Percentiles rank a stretch among this genome's conserved stretches.
These are phyloP conservation scores for Kluyveromyces sp. DNA, from an alignment of 1,139 yeast genomes.

Conservation along the genomic window DNA sequence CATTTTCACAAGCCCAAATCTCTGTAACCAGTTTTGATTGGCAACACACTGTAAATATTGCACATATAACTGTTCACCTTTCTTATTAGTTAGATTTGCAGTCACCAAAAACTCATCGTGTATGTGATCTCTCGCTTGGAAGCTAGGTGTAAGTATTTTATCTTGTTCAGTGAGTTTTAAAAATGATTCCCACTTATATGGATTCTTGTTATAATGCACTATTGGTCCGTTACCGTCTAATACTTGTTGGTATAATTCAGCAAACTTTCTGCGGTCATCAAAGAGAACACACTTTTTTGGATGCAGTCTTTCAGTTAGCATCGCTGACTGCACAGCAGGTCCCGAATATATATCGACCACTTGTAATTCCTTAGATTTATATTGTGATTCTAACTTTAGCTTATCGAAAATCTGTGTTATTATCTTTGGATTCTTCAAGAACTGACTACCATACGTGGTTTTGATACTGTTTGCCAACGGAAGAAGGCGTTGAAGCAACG, in stretches of 20 bases:
- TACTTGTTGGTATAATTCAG: constrained; percentile 4
- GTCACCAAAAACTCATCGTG: constrained; percentile 57
- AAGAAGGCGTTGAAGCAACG: neutral
- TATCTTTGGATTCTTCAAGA: constrained; percentile 11
- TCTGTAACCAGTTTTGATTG: constrained; percentile 67
- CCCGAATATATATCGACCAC: constrained; percentile 63
- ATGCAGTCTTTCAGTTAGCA: constrained; percentile 44
- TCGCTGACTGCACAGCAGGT: constrained; percentile 42
- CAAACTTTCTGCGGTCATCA: constrained; percentile 34
- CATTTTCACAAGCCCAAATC: constrained; percentile 68
- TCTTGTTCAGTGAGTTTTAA: constrained; percentile 37
- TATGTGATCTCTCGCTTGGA: constrained; percentile 38
- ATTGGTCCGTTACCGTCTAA: constrained; percentile 12
- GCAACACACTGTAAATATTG: constrained; percentile 71
- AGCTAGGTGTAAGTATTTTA: constrained; percentile 36
- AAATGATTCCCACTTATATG: constrained; percentile 62
- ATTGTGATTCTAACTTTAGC: constrained; percentile 33
- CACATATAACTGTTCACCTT: constrained; percentile 62
- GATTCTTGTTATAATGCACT: constrained; percentile 32
- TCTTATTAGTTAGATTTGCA: constrained; percentile 51
- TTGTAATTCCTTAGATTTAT: constrained; percentile 40
- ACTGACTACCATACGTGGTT: constrained; percentile 5
- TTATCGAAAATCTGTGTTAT: constrained; percentile 20
- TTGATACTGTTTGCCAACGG: constrained; percentile 1
- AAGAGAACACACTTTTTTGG: constrained; percentile 57